Conservation (phyloP, 495 filamentous ascomycete genomes). For the Clohesyomyces aquaticus region DNA sequence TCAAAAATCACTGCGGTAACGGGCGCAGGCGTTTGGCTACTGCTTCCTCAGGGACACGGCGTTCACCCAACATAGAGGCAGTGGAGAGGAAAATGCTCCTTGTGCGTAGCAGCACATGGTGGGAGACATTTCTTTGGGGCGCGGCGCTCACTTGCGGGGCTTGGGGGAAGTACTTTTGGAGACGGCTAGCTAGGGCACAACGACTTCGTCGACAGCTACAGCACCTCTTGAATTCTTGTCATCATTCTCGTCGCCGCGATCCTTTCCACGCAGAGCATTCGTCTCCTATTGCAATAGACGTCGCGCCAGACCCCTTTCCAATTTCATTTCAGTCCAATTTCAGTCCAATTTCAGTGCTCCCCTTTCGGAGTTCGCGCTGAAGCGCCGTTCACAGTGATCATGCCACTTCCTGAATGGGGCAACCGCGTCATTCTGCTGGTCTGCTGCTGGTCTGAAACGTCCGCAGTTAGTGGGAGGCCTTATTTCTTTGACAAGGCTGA, state of each 20-base stretch:
- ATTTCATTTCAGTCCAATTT: not conserved
- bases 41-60: conserved; percentile 17
- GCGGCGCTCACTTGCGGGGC: not conserved
- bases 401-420: conserved; percentile 20
- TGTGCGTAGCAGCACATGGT: too few relatives aligned
- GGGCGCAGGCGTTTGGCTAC: conserved; percentile 26
- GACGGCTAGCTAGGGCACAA: not conserved
- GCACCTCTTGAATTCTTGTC: not conserved
- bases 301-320: not conserved
- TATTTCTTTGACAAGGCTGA: conserved; percentile 34
- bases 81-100: too few relatives aligned
- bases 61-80: conserved; percentile 8
- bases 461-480: conserved; percentile 38
- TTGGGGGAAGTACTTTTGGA: conserved; percentile 9
- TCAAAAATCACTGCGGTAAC: not conserved
- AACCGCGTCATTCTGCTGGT: conserved; percentile 19
- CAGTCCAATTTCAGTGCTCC: not conserved
- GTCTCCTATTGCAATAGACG: not conserved
- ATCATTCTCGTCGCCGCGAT: not conserved
- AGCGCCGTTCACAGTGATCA: not conserved
- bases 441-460: conserved; percentile 32
- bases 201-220: not conserved
- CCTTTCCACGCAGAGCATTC: not conserved
- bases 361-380: conserved; percentile 18
- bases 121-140: too few relatives aligned